Evolutionary conservation across 495 filamentous ascomycete genomes (phyloP).

Genomic region (Penicillium canescens): DNA sequence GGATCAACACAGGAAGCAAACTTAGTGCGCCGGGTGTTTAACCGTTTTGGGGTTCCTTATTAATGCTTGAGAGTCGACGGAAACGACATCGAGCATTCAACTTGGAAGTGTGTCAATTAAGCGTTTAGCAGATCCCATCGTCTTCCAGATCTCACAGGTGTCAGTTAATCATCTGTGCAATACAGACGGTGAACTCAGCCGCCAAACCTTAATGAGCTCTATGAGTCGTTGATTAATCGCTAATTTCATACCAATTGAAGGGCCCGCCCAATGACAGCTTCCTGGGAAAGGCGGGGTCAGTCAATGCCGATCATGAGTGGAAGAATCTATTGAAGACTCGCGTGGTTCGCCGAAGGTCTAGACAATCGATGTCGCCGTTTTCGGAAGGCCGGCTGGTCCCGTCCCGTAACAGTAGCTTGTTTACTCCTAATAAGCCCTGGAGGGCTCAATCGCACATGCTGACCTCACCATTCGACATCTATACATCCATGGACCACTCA

Average conservation of each 20-base stretch:
- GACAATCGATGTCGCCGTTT: constrained; percentile 10
- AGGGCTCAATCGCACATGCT: constrained; percentile 2
- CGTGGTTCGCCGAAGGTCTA: background rate
- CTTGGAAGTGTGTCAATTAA: no score
- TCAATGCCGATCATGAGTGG: background rate
- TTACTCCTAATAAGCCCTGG: background rate
- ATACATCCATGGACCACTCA: no score
- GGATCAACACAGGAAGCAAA: no score
- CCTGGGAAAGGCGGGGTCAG: background rate
- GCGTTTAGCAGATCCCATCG: no score
- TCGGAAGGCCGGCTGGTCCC: constrained; percentile 7
- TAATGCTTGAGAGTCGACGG: no score
- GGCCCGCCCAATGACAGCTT: background rate
- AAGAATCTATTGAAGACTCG: constrained; percentile 4
- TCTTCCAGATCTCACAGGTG: no score
- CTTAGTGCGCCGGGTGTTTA: no score
- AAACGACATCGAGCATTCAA: no score
- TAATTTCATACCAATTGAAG: no score
- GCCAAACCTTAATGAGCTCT: background rate
- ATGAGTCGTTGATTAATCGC: background rate
- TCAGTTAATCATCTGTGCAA: no score
- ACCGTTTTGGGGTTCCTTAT: no score
- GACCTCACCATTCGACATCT: constrained; percentile 16
- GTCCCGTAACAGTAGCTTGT: background rate
- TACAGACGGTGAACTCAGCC: background rate